Base-by-base conservation (phyloP, 257 asterid genomes). In the Asclepias syriaca region DNA sequence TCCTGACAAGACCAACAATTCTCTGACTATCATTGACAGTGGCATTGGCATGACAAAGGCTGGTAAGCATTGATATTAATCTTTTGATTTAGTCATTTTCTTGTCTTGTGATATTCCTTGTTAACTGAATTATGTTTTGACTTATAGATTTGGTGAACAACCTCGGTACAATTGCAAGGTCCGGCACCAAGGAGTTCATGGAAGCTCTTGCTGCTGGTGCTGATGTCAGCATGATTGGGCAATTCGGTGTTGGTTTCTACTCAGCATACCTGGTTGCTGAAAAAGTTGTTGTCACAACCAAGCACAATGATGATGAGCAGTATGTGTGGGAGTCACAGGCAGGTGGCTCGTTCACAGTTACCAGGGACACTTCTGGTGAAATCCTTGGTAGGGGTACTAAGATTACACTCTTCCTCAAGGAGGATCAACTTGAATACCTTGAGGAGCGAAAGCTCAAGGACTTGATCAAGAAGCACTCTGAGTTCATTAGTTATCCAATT, bases 41-140 rank as follows among this genome's bases (percentile, higher is more conserved):
- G 91, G 91, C 48, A 75, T 86, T 66, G 91, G 91, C 13, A 84
- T 86, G 91, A 86, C 91, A 8, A 86, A 86, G 57, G 91, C 91
- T 65, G 91, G 89, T 84, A 45, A 65, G 91, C 56, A 19, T 45
- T 22, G 19, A 50, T 13, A 50, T 13, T 19, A 50, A 4, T 14
- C 12, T 19, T 19, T 7, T 6, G 9, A 40, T 18, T 57, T 59
- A 27, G 22, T 6, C 13, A 3, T 12, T n/a, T 14, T 1, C 13
- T 6, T 32, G 13, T 50, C 7, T 9, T 15, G 1, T 8, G 5
- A 3, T 2, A 16, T n/a, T 6, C 14, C 16, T 11, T 22, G 22
- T 15, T 18, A 2, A 34, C 6, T 10, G 61, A 53, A 9, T 18
- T 69, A n/a, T 74, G 15, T 59, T 24, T 7, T 13, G 27, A 21